Base-by-base conservation (phyloP, 371 early-diverging fungal genomes). In the Apophysomyces sp. region DNA sequence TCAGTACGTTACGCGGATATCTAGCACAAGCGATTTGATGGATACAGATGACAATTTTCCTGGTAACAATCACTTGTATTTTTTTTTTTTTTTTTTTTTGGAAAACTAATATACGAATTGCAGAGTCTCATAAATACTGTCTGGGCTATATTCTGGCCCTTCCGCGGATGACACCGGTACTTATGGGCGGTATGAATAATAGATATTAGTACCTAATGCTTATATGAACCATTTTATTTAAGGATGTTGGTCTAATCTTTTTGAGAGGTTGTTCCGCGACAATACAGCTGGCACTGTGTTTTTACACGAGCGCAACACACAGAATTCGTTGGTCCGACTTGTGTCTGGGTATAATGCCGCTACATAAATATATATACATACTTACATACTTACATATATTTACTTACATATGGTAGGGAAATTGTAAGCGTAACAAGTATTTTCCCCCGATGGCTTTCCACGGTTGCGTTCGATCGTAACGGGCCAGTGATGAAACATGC, bases 401-500 rank as follows among this genome's bases (percentile, higher is more conserved):
- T 59, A 32, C 39, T 24, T 59, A 37, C 26, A 5, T 0, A 15
- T 39, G 29, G 16, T 51, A 64, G 62, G 7, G 51, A 62, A 5
- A 21, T 56, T 9, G 41, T 59, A 9, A 44, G 40, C 26, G 31
- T 76, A 3, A 36, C 57, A n/a, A 55, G 24, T n/a, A 18, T 73
- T 2, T 76, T 79, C 57, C 70, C 80, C 18, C 53, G 36, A 2
- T 80, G 80, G 80, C 52, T 80, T 15, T 63, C 71, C 11, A 66
- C 49, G 8, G 67, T 77, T 13, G 80, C 77, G 9, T 77, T 80
- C 44, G 69, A 67, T 28, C 51, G 63, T 4, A 60, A 61, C 15
- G 75, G 77, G 0, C n/a, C 68, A 3, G 58, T 80, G 7, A 76
- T 80, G 69, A 73, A 74, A 16, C 80, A 80, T 65, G 77, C 77